A percentile compares a stretch with the other conserved stretches of the same genome.
These are phyloP conservation scores for Diplosphaera chodatii DNA, from an alignment of 139 green algal genomes.

Conservation along the genomic window DNA sequence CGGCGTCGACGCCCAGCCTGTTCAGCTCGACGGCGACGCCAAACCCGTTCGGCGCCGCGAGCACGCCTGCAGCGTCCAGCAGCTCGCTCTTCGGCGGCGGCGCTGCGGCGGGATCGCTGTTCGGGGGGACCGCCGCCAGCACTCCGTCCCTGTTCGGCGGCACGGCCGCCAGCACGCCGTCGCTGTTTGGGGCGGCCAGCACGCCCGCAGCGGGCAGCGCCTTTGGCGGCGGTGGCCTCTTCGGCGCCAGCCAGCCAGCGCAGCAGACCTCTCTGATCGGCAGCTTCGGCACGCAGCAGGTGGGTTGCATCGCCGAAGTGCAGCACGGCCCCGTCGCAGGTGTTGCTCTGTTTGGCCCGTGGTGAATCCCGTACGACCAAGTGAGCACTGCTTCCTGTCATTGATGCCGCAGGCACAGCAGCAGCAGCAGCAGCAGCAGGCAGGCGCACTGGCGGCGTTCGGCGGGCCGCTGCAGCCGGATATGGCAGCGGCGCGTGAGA, in stretches of 20 bases:
- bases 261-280: not conserved
- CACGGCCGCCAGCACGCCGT: conserved; percentile 5
- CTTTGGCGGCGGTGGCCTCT: not conserved
- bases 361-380: no score
- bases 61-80: conserved; percentile 1
- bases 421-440: conserved; percentile 9
- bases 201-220: not conserved
- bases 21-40: conserved; percentile 6
- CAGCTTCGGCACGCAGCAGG: not conserved
- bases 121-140: not conserved
- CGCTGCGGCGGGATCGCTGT: not conserved
- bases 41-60: conserved; percentile 19
- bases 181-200: conserved; percentile 11
- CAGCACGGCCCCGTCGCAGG: no score
- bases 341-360: no score
- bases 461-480: not conserved
- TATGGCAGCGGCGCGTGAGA: conserved; percentile 23
- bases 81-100: no score
- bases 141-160: conserved; percentile 2
- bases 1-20: conserved; percentile 3
- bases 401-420: not conserved
- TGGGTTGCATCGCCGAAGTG: no score
- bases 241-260: not conserved
- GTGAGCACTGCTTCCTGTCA: no score
- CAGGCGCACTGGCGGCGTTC: not conserved